Percentiles rank a stretch among this genome's conserved stretches.
Evolutionary conservation across 2,329 filamentous ascomycete genomes (phyloP).

Genomic region (Colletotrichum tamarilloi): DNA sequence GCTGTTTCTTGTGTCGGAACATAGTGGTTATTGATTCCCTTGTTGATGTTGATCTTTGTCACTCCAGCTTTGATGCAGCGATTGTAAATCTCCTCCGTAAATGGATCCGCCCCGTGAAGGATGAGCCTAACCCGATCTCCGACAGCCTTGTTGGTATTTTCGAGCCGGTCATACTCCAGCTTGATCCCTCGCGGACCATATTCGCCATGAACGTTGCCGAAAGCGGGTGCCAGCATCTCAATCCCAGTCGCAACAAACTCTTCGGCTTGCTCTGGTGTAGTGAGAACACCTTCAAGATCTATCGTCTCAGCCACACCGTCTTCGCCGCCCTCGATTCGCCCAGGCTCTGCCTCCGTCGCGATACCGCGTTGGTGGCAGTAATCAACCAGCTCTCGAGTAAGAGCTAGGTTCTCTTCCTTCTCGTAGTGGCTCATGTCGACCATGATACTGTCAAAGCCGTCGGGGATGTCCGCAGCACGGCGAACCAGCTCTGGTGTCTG

Average conservation of each 20-base stretch:
- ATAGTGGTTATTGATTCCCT: slow-evolving; percentile 58
- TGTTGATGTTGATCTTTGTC: slow-evolving; percentile 63
- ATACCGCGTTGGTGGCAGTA: slow-evolving; percentile 74
- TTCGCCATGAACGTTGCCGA: slow-evolving; percentile 81
- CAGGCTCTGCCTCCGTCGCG: slow-evolving; percentile 76
- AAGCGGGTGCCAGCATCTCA: slow-evolving; percentile 79
- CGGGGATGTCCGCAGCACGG: slow-evolving; percentile 62
- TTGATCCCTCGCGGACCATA: slow-evolving; percentile 74
- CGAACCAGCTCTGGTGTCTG: slow-evolving; percentile 70
- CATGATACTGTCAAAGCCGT: slow-evolving; percentile 77
- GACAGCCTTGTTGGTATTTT: not conserved
- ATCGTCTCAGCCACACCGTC: slow-evolving; percentile 73
- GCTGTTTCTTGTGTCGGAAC: not conserved
- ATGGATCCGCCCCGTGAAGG: slow-evolving; percentile 61
- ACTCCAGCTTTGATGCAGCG: slow-evolving; percentile 58
- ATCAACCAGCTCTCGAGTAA: slow-evolving; percentile 69
- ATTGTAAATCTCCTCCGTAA: slow-evolving; percentile 55
- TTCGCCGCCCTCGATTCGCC: slow-evolving; percentile 72
- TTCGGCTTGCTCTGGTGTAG: slow-evolving; percentile 75
- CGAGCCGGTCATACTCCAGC: slow-evolving; percentile 63
- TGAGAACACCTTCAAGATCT: slow-evolving; percentile 63
- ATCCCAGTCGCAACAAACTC: slow-evolving; percentile 79
- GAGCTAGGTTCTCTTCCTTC: slow-evolving; percentile 74
- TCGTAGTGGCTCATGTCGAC: slow-evolving; percentile 82
- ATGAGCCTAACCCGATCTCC: slow-evolving; percentile 55